Base-by-base conservation (phyloP, 768 basidiomycete species). In the Panaeolus cyanescens region DNA sequence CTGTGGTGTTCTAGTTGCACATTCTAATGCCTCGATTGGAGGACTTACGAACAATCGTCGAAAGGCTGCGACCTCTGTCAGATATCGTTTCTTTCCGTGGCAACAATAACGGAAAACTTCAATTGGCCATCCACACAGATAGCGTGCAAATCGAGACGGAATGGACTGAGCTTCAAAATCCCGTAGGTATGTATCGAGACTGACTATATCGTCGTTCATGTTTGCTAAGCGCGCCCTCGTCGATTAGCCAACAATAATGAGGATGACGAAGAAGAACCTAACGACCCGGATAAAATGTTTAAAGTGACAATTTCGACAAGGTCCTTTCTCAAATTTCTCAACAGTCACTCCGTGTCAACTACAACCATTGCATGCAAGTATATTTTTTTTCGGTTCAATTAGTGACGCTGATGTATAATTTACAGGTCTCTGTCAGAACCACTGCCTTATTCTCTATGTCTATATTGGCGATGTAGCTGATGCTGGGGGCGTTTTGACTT, bases 391-490 rank as follows among this genome's bases (percentile, higher is more conserved):
- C 39, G 56, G 22, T 34, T 15, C 33, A 36, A 7, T 53, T 54
- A 39, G 33, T 55, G 10, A 55, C n/a, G 32, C 15, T 50, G 39
- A 37, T 53, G 39, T 3, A n/a, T 34, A 28, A 34, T 56, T 15
- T 32, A 0, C 68, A 95, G 93, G 90, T 68, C 82, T 95, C 55
- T 95, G 93, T 69, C 86, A 88, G 65, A 82, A 86, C 60, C 90
- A 94, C 64, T 95, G 92, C 69, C 80, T 92, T 61, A 95, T 95
- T 65, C 81, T 95, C 55, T 95, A 95, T 64, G 92, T 95, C 58
- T 95, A 95, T 69, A 89, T 95, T 42, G 93, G 93, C 9, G 88
- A 92, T 32, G 81, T 88, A 10, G 84, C 85, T 4, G 87, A 92
- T 59, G 85, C 89, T 0, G 91, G 93, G 45, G 93, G 92, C 2